A percentile compares a stretch with the other conserved stretches of the same genome.
Conservation (phyloP, 2,329 filamentous ascomycete species). For the Metarhizium anisopliae region DNA sequence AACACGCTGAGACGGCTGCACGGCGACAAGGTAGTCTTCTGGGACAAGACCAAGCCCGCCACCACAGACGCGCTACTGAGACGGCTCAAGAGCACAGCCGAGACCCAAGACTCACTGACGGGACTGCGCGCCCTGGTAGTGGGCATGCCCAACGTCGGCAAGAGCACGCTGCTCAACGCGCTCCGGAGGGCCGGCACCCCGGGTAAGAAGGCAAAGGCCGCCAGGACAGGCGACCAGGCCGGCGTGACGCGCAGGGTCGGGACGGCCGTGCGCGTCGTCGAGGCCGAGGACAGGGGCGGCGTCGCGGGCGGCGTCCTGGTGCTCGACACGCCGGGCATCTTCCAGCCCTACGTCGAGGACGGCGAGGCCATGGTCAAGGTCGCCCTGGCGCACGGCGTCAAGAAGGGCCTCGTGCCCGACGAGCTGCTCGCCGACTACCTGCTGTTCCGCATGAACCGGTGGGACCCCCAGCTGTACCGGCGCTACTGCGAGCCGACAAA, state of each 20-base stretch:
- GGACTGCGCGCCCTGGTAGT: slow-evolving; percentile 83
- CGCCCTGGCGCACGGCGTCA: slow-evolving; percentile 83
- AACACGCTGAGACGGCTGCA: slow-evolving; percentile 23
- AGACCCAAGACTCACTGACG: slow-evolving; percentile 48
- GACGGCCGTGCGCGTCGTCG: slow-evolving; percentile 68
- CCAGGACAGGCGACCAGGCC: slow-evolving; percentile 75
- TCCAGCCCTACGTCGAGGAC: slow-evolving; percentile 82
- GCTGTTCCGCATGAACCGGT: slow-evolving; percentile 71
- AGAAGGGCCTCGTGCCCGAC: slow-evolving; percentile 73
- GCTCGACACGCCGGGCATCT: slow-evolving; percentile 89
- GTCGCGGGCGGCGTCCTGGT: slow-evolving; percentile 64
- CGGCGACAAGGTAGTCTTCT: slow-evolving; percentile 32
- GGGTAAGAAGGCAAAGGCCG: slow-evolving; percentile 52
- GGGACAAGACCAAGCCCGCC: slow-evolving; percentile 26
- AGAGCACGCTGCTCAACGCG: slow-evolving; percentile 87
- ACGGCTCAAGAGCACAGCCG: slow-evolving; percentile 23
- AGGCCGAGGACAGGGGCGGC: slow-evolving; percentile 29
- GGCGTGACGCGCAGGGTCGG: slow-evolving; percentile 83
- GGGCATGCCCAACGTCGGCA: slow-evolving; percentile 97
- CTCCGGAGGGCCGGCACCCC: slow-evolving; percentile 58
- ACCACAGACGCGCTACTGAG: slow-evolving; percentile 30
- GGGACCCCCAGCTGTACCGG: slow-evolving; percentile 52
- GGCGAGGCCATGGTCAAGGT: slow-evolving; percentile 89
- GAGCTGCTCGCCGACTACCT: slow-evolving; percentile 83
- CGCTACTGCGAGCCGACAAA: slow-evolving; percentile 67